Evolutionary conservation across 2,329 filamentous ascomycete species (phyloP), one percentile per base, ranked within the genome.

Genomic region (Pseudocercospora cruenta): DNA sequence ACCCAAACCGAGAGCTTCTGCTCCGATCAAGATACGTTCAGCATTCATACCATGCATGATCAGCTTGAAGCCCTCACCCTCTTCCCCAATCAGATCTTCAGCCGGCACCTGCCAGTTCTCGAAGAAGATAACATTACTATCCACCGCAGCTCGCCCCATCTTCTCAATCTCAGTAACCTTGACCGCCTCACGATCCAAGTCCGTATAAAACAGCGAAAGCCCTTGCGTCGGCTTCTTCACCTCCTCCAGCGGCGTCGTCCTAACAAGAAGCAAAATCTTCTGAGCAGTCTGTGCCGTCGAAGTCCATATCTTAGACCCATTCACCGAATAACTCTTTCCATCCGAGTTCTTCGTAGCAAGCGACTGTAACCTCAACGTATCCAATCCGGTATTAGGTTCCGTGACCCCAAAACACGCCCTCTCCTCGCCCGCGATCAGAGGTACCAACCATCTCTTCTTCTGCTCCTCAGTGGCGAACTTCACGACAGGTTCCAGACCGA

Each of bases 11-110:
- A 83, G 70, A 1, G 82, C 82, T 82, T 87, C 63, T 82, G 81
- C 28, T 89, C 79, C 9, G 87, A 93, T 80, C 0, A 93, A 83
- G 74, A 90, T 92, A 2, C 91, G 83, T 76, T 93, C 91, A 0
- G 91, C 90, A 69, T 93, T 93, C 89, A 93, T 92, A 1, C 91
- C 90, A 72, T 92, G 89, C 24, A 93, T 84, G 60, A 93, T 82
- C 72, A 81, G 78, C 66, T 81, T 81, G 70, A 83, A 83, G 1
- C 81, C 81, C 7, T 81, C 76, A 21, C 80, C 77, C 69, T 83
- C 81, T 10, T 75, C 67, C 0, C 81, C 81, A 8, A 83, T 79
- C 33, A 78, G 73, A 62, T 82, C 80, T 5, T 53, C 65, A 1
- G 69, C 73, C 0, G 81, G 80, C 0, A 83, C 79, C 14, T 71